Evolutionary conservation across 2,329 filamentous ascomycete genomes (phyloP).

Genomic region (Cladosporium phlei): DNA sequence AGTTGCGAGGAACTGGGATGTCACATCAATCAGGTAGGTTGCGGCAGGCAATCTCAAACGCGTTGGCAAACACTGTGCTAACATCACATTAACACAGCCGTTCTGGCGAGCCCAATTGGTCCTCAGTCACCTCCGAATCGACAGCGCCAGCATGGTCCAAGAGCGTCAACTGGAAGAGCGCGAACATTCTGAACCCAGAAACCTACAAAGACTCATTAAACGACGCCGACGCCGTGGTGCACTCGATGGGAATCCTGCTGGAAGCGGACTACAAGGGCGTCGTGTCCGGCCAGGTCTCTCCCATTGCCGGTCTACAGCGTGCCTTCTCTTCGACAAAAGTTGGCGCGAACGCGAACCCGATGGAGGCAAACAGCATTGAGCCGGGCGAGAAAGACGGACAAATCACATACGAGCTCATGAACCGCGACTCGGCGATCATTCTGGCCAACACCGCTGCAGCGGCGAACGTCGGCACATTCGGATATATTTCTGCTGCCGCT

Average conservation of each 20-base stretch:
- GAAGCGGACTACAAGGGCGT: slow-evolving; percentile 98
- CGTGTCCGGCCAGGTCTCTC: slow-evolving; percentile 74
- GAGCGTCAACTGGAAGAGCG: slow-evolving; percentile 79
- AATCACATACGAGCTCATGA: slow-evolving; percentile 96
- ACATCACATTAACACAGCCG: slow-evolving; percentile 53
- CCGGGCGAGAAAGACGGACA: slow-evolving; percentile 66
- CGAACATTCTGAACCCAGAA: slow-evolving; percentile 76
- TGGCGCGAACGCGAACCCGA: slow-evolving; percentile 60
- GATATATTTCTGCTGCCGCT: slow-evolving; percentile 82
- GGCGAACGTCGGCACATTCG: slow-evolving; percentile 64
- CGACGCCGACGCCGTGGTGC: slow-evolving; percentile 78
- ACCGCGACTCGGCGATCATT: slow-evolving; percentile 79
- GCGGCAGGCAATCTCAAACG: too few species aligned
- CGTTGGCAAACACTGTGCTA: not conserved
- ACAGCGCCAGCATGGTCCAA: slow-evolving; percentile 74
- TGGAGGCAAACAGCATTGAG: slow-evolving; percentile 59
- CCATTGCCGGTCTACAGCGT: slow-evolving; percentile 70
- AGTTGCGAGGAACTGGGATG: slow-evolving; percentile 79
- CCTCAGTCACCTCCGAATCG: slow-evolving; percentile 65
- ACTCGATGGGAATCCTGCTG: slow-evolving; percentile 91
- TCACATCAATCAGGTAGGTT: slow-evolving; percentile 88
- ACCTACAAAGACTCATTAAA: slow-evolving; percentile 74
- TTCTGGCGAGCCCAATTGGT: slow-evolving; percentile 85
- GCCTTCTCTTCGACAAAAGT: slow-evolving; percentile 66
- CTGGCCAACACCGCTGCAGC: slow-evolving; percentile 71